Evolutionary conservation across 148 eudicot genomes (phyloP).

Genomic region (Silene latifolia): DNA sequence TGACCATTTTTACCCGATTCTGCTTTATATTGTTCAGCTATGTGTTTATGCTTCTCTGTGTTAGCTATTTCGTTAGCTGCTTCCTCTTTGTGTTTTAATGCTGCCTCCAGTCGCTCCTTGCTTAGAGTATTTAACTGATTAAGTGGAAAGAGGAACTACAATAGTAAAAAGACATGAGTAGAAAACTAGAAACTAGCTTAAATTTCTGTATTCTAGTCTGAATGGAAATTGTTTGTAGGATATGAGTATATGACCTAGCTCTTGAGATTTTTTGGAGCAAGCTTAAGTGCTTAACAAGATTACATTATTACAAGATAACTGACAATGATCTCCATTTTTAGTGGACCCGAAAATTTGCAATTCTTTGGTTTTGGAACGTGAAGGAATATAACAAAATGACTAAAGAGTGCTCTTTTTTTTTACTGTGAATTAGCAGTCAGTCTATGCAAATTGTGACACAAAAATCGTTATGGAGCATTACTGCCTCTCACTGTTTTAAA

Average conservation of each 20-base stretch:
- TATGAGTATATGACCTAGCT: not conserved
- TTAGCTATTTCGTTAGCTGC: conserved; percentile 49
- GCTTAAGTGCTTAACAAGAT: no score
- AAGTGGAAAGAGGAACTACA: conserved; percentile 27
- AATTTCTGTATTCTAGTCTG: not conserved
- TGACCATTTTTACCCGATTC: conserved; percentile 33
- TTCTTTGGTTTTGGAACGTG: no score
- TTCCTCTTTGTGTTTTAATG: conserved; percentile 51
- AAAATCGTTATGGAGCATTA: no score
- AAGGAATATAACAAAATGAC: no score
- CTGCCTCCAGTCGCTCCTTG: conserved; percentile 54
- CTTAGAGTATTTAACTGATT: conserved; percentile 56
- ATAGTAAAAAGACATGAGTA: conserved; percentile 15
- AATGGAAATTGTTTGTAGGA: not conserved
- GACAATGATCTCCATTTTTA: no score
- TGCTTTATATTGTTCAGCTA: conserved; percentile 52
- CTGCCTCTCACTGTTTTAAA: no score
- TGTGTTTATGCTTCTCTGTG: conserved; percentile 39
- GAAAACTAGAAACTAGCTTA: not conserved
- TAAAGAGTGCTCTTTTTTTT: no score
- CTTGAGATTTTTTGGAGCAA: not conserved
- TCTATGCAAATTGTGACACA: no score
- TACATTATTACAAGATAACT: no score
- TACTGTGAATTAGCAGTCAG: no score
- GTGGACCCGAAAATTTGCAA: no score